Evolutionary conservation across 176 grass and related monocot genomes (phyloP).

Genomic region (Oryza nivara): DNA sequence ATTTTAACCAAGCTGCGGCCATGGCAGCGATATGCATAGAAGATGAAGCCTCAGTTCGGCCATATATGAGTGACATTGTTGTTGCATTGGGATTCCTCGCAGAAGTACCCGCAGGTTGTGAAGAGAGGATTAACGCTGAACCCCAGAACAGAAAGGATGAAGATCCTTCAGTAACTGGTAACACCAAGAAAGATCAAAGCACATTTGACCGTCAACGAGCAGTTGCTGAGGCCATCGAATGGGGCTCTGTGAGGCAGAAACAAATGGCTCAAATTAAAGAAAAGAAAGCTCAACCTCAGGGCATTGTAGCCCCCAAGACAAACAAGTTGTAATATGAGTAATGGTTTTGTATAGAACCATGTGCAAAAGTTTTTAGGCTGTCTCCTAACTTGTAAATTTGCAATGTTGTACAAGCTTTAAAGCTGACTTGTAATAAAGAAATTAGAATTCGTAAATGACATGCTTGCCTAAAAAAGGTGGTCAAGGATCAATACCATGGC

Average conservation of each 20-base stretch:
- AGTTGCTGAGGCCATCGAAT: conserved; percentile 61
- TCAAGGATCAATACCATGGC: conserved; percentile 34
- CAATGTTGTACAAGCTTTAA: conserved; percentile 20
- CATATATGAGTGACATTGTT: conserved; percentile 73
- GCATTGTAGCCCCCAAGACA: conserved; percentile 29
- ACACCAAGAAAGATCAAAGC: conserved; percentile 30
- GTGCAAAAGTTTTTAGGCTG: conserved; percentile 22
- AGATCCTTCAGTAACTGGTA: conserved; percentile 24
- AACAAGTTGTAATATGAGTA: conserved; percentile 20
- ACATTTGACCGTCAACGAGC: conserved; percentile 47
- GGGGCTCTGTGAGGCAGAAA: conserved; percentile 59
- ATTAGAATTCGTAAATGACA: conserved; percentile 37
- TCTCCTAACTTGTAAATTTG: conserved; percentile 26
- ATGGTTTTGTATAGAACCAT: not conserved
- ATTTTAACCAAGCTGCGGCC: conserved; percentile 66
- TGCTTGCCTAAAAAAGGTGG: conserved; percentile 9
- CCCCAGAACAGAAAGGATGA: conserved; percentile 26
- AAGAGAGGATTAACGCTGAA: conserved; percentile 11
- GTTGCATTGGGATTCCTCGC: conserved; percentile 67
- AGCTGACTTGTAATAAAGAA: conserved; percentile 27
- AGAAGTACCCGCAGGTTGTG: conserved; percentile 34
- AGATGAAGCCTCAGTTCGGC: conserved; percentile 66
- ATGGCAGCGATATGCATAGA: conserved; percentile 87
- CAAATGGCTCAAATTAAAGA: conserved; percentile 43
- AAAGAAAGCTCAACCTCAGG: conserved; percentile 38